phyloP scores from a whole-genome alignment of 2,329 filamentous ascomycete species.

The Teratosphaeria gauchensis region DNA sequence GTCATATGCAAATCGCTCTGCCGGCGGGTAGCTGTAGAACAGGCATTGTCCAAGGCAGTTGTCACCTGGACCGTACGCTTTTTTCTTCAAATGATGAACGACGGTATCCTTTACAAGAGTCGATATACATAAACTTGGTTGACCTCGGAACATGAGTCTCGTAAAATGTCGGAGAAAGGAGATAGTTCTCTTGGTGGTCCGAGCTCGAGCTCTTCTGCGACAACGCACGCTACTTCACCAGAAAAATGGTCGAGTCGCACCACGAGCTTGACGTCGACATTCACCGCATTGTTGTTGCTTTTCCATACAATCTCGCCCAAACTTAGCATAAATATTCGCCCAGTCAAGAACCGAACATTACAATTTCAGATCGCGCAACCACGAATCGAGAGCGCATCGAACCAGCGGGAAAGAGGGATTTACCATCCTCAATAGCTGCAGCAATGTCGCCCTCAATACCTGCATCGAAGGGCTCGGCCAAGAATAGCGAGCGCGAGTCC shows the following conservation, averaged over 20 bases:
- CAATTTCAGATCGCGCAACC: too few relatives aligned
- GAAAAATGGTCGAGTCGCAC: not conserved
- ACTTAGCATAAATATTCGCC: too few relatives aligned
- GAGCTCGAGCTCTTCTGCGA: not conserved
- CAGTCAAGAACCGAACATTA: too few relatives aligned
- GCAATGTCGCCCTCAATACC: constrained; percentile 20
- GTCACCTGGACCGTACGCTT: too few relatives aligned
- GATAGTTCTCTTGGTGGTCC: not conserved
- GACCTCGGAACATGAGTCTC: not conserved
- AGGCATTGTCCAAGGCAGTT: too few relatives aligned
- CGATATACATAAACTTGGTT: not conserved
- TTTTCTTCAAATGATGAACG: too few relatives aligned
- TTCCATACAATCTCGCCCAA: not conserved
- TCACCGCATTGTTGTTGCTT: not conserved
- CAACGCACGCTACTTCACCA: not conserved
- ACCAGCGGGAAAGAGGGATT: not conserved
- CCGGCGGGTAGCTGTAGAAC: too few relatives aligned
- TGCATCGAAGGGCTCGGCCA: constrained; percentile 30
- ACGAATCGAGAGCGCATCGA: not conserved
- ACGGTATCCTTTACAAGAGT: too few relatives aligned
- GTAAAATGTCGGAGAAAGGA: not conserved
- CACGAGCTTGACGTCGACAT: not conserved
- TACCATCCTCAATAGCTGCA: not conserved
- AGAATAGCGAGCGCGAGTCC: constrained; percentile 73
- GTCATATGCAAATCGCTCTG: too few relatives aligned